These are phyloP conservation scores for Taphrina pruni DNA, from an alignment of 1,139 yeast genomes.

Conservation along the genomic window DNA sequence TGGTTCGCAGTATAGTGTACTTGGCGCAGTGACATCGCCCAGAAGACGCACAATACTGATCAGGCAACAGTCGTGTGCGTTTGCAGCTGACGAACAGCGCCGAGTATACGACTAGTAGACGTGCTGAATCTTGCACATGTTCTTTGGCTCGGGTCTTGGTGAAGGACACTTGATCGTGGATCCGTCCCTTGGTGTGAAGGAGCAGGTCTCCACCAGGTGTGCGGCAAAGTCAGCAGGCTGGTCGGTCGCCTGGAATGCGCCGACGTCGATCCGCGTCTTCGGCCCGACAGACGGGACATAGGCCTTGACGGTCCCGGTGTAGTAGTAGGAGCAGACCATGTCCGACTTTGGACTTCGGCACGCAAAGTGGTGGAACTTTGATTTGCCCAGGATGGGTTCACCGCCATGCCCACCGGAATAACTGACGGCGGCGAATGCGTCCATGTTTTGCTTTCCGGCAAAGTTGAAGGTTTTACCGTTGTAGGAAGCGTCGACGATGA, in stretches of 20 bases:
- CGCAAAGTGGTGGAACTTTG: constrained; percentile 3
- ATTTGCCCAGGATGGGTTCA: neutral
- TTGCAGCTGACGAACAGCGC: too few species aligned
- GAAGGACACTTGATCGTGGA: neutral
- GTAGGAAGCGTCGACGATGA: constrained; percentile 3
- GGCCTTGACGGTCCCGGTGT: neutral
- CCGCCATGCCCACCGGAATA: neutral
- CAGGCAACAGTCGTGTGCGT: too few species aligned
- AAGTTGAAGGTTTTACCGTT: neutral
- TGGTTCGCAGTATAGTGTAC: too few species aligned
- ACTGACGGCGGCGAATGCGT: neutral
- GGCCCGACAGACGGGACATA: neutral
- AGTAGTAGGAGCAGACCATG: constrained; percentile 1
- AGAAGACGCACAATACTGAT: too few species aligned
- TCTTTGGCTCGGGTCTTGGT: neutral
- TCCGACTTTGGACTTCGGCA: neutral
- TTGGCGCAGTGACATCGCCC: too few species aligned
- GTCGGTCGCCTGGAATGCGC: neutral
- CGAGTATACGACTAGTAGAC: neutral
- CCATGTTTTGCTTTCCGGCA: neutral
- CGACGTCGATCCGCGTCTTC: neutral
- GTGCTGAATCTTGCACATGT: neutral
- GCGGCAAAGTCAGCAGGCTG: constrained; percentile 4
- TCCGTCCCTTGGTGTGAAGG: neutral
- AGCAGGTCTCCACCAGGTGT: neutral